Percentiles rank a stretch among this genome's conserved stretches.
Evolutionary conservation across 805 yeast genomes (phyloP).

Genomic region (Scheffersomyces coipomensis): DNA sequence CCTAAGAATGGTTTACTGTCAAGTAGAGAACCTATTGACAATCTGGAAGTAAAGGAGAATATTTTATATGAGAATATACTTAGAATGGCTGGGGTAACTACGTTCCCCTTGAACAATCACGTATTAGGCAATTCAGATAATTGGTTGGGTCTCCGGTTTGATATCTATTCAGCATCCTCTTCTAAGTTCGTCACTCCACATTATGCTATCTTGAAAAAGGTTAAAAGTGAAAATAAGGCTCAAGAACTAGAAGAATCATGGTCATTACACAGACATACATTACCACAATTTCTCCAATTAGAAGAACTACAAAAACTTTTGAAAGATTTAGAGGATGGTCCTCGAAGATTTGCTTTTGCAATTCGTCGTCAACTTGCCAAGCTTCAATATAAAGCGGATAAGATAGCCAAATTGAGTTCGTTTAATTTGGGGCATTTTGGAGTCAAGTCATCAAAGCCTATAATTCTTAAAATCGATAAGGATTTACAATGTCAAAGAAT

Average conservation of each 20-base stretch:
- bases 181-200: conserved; percentile 40
- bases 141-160: conserved; percentile 52
- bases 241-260: conserved; percentile 14
- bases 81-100: conserved; percentile 50
- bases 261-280: conserved; percentile 34
- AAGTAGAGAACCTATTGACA: neutral
- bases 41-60: conserved; percentile 20
- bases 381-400: conserved; percentile 33
- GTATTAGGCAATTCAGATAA: conserved; percentile 25
- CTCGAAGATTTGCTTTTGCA: conserved; percentile 17
- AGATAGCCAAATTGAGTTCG: conserved; percentile 14
- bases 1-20: conserved; percentile 1
- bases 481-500: conserved; percentile 27
- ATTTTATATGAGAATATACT: conserved; percentile 46
- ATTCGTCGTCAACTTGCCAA: conserved; percentile 21
- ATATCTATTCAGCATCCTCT: conserved; percentile 25
- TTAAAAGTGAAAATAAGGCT: conserved; percentile 4
- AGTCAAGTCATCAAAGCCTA: neutral
- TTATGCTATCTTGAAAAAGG: conserved; percentile 41
- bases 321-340: conserved; percentile 7
- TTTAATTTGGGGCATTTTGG: conserved; percentile 11
- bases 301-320: conserved; percentile 13
- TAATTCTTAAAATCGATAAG: conserved; percentile 14
- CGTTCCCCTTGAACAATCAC: conserved; percentile 46
- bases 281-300: conserved; percentile 31